A percentile compares a stretch with the other conserved stretches of the same genome.
These are phyloP conservation scores for Spirogloea muscicola DNA, from an alignment of 139 green algal species.

Conservation along the genomic window DNA sequence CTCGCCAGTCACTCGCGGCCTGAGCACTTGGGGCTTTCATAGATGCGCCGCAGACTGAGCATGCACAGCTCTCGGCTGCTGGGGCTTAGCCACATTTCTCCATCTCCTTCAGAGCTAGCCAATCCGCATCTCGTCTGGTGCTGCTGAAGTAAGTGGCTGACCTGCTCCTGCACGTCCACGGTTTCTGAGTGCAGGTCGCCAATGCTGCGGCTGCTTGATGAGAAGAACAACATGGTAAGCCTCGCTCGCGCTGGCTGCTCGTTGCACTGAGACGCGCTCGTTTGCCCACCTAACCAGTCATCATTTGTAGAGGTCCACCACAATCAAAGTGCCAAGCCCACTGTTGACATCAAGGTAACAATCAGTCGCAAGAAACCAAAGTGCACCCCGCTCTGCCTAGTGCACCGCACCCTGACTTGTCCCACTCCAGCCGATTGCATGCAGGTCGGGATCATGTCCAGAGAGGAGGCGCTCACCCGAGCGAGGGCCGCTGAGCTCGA, in stretches of 20 bases:
- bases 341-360: not conserved
- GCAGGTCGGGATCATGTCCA: conserved; percentile 34
- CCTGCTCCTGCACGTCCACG: not conserved
- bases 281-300: not conserved
- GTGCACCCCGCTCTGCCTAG: not conserved
- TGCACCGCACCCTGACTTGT: too few relatives aligned
- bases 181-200: conserved; percentile 13
- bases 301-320: not conserved
- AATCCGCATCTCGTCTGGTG: not conserved
- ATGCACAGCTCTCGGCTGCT: too few relatives aligned
- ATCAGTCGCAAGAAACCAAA: not conserved
- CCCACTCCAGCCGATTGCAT: not conserved
- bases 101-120: not conserved
- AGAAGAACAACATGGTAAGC: conserved; percentile 17
- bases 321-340: not conserved
- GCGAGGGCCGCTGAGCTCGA: conserved; percentile 27
- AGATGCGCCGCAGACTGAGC: too few relatives aligned
- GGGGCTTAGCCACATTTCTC: not conserved
- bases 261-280: not conserved
- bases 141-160: not conserved
- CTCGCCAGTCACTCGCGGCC: too few relatives aligned
- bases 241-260: not conserved
- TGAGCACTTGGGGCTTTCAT: too few relatives aligned
- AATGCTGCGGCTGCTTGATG: not conserved
- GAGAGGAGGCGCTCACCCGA: conserved; percentile 15